Evolutionary conservation across 2,329 filamentous ascomycete species (phyloP), one percentile per base, ranked within the genome.

Genomic region (Cercospora sesami): DNA sequence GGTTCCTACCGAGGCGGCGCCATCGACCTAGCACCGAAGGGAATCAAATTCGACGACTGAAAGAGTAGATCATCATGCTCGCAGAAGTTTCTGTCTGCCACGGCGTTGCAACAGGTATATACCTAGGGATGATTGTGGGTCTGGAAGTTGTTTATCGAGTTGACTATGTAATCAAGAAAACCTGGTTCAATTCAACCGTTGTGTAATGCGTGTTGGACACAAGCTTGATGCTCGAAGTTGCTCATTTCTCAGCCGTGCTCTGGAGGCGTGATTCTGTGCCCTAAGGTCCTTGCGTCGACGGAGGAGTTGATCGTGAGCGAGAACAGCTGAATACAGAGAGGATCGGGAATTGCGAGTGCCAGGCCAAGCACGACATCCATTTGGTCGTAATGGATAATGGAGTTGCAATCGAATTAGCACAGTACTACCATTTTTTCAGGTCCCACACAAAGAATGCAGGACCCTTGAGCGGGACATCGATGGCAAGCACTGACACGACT

Each of bases 1-100:
- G 95, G 95, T 61, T 92, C 90, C 73, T 99, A 97, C 85, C 89
- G 91, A 59, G 95, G 95, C 55, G 95, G 95, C 6, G 81, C 86
- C 63, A 96, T 99, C 75, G 94, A 99, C 78, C 91, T 94, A 63
- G 82, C 86, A 14, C 90, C 91, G 72, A 94, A 94, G 81, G 91
- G 92, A 67, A 91, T 97, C 83, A 97, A 96, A 83, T 99, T 99
- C 80, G 93, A 97, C 2, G 92, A 96, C 76, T 96, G 73, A 57
- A 26, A 18, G 14, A 6, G n/a, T 5, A 14, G 10, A 51, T 26
- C 10, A 5, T 12, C 10, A 14, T 51, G 45, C 18, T 26, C 9
- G 45, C 45, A 51, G 18, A 39, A 39, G 5, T n/a, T 39, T 1
- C 16, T 4, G 36, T 39, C 36, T 51, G 45, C 45, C 21, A 23